Conservation (phyloP, 2,329 filamentous ascomycete genomes). For the Trichoderma citrinoviride region DNA sequence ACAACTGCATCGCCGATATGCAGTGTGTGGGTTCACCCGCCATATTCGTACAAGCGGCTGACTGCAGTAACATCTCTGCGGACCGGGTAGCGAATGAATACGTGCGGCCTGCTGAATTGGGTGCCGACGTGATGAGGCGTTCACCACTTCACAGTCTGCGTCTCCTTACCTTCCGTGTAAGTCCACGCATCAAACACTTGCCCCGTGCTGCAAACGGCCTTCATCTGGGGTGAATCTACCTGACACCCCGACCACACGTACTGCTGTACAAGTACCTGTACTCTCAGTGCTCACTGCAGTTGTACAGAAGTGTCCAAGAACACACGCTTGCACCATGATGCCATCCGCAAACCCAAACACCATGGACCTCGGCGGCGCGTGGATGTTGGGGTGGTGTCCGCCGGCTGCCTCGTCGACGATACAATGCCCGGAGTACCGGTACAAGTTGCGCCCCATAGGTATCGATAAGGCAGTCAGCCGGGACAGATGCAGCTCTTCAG, state of each 20-base stretch:
- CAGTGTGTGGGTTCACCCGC: neutral
- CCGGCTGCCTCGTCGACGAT: neutral
- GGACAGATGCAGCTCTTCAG: neutral
- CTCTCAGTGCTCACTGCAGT: no score
- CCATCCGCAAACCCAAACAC: neutral
- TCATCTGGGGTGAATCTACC: neutral
- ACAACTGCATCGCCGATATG: neutral
- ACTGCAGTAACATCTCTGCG: neutral
- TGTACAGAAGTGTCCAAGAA: neutral
- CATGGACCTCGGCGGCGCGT: neutral
- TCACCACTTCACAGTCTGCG: neutral
- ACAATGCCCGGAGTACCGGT: neutral
- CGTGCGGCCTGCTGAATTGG: neutral
- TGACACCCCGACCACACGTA: no score
- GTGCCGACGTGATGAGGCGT: neutral
- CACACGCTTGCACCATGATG: neutral
- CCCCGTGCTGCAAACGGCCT: constrained; percentile 1
- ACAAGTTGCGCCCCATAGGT: neutral
- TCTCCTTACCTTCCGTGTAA: neutral
- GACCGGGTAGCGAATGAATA: neutral
- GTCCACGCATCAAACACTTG: neutral
- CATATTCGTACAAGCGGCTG: neutral
- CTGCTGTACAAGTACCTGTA: neutral
- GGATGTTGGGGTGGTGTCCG: neutral
- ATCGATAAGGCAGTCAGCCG: constrained; percentile 1